Conservation (phyloP, 805 yeast genomes). For the Crinitomyces ghanaensis region DNA sequence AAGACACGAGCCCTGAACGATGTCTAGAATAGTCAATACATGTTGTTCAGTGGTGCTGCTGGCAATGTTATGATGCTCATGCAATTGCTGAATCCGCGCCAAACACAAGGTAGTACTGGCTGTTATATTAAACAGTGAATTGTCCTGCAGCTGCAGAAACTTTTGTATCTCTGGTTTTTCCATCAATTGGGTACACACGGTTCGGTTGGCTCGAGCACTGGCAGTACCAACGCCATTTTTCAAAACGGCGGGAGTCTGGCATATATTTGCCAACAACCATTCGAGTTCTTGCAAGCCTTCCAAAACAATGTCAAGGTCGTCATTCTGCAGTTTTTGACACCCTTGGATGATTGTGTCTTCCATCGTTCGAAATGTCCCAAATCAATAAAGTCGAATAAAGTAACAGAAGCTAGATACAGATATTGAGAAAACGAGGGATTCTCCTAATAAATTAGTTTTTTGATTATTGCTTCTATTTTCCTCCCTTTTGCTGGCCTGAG, state of each 20-base stretch:
- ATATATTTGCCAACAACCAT: neutral
- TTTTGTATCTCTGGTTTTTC: conserved; percentile 7
- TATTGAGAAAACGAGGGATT: too few relatives aligned
- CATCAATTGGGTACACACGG: conserved; percentile 2
- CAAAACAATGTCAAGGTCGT: neutral
- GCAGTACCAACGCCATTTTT: conserved; percentile 4
- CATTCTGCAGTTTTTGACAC: neutral
- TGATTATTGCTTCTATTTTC: too few relatives aligned
- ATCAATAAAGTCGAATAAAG: too few relatives aligned
- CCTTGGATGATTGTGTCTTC: conserved; percentile 1
- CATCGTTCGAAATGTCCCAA: too few relatives aligned
- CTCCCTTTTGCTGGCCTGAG: too few relatives aligned
- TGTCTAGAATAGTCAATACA: conserved; percentile 16
- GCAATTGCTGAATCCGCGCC: neutral
- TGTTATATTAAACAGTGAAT: conserved; percentile 41
- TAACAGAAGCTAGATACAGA: too few relatives aligned
- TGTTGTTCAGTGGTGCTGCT: neutral
- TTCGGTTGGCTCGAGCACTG: conserved; percentile 4
- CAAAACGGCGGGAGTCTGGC: neutral
- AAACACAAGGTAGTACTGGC: neutral
- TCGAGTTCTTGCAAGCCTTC: neutral
- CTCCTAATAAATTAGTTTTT: too few relatives aligned
- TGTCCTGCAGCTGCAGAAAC: conserved; percentile 33
- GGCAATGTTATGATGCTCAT: neutral
- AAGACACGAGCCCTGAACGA: conserved; percentile 49